Evolutionary conservation across 2,329 filamentous ascomycete species (phyloP).

Genomic region (Fusarium nygamai): DNA sequence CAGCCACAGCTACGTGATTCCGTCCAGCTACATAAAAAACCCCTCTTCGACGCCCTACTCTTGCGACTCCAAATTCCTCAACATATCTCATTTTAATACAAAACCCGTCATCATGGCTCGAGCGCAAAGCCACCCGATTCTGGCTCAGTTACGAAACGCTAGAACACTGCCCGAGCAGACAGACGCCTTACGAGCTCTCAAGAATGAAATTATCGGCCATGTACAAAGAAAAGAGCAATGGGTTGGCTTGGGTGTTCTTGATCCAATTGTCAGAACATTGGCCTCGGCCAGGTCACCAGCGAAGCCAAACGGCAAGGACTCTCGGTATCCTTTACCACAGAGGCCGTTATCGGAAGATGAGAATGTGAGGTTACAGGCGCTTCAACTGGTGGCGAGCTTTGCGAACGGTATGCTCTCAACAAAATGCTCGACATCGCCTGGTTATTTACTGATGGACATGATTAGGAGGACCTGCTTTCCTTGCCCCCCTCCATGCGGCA

Average conservation of each 20-base stretch:
- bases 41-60: background rate
- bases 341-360: slow-evolving; percentile 68
- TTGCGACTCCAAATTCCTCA: background rate
- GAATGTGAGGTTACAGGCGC: slow-evolving; percentile 77
- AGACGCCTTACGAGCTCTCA: slow-evolving; percentile 75
- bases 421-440: background rate
- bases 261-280: slow-evolving; percentile 63
- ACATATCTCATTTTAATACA: background rate
- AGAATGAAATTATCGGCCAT: slow-evolving; percentile 91
- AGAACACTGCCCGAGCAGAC: slow-evolving; percentile 62
- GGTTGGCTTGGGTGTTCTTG: slow-evolving; percentile 75
- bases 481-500: slow-evolving; percentile 76
- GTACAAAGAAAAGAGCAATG: slow-evolving; percentile 85
- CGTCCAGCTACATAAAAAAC: slow-evolving; percentile 6
- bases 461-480: slow-evolving; percentile 81
- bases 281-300: slow-evolving; percentile 46
- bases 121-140: slow-evolving; percentile 61
- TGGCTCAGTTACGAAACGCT: slow-evolving; percentile 66
- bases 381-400: slow-evolving; percentile 85
- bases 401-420: slow-evolving; percentile 73
- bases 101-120: slow-evolving; percentile 60
- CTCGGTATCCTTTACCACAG: slow-evolving; percentile 47
- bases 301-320: slow-evolving; percentile 54
- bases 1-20: slow-evolving; percentile 7
- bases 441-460: slow-evolving; percentile 25